Percentiles rank a stretch among this genome's conserved stretches.
phyloP scores from a whole-genome alignment of 768 basidiomycete genomes.

The Phlebiopsis gigantea region DNA sequence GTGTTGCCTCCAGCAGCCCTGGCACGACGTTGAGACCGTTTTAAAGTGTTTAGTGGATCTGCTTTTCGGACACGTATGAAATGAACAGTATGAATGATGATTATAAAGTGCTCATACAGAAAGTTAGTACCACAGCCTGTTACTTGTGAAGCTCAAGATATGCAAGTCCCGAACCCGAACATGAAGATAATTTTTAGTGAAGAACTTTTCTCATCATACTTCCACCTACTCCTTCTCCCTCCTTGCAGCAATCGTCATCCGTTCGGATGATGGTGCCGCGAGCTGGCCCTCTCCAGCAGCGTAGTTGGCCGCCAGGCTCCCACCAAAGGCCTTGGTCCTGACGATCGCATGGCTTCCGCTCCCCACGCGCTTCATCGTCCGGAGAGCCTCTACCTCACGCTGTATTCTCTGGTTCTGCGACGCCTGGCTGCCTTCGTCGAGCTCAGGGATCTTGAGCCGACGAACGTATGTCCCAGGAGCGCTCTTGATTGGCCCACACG shows the following conservation, averaged over 20 bases:
- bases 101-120: too few relatives aligned
- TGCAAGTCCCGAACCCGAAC: neutral
- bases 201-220: neutral
- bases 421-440: neutral
- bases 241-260: neutral
- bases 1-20: slow-evolving; percentile 2
- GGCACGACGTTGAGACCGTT: neutral
- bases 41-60: neutral
- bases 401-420: neutral
- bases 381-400: slow-evolving; percentile 7
- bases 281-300: neutral
- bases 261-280: neutral
- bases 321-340: slow-evolving; percentile 3
- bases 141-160: neutral
- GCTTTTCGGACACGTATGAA: neutral
- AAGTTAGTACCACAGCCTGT: neutral
- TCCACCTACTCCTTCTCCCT: neutral
- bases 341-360: neutral
- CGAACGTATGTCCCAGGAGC: neutral
- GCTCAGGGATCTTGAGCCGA: slow-evolving; percentile 2
- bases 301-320: neutral
- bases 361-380: slow-evolving; percentile 3
- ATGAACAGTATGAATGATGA: too few relatives aligned
- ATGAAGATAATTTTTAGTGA: neutral
- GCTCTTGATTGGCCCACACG: neutral